These are phyloP conservation scores for Aspergillus indologenus DNA, from an alignment of 495 filamentous ascomycete species.

Conservation along the genomic window DNA sequence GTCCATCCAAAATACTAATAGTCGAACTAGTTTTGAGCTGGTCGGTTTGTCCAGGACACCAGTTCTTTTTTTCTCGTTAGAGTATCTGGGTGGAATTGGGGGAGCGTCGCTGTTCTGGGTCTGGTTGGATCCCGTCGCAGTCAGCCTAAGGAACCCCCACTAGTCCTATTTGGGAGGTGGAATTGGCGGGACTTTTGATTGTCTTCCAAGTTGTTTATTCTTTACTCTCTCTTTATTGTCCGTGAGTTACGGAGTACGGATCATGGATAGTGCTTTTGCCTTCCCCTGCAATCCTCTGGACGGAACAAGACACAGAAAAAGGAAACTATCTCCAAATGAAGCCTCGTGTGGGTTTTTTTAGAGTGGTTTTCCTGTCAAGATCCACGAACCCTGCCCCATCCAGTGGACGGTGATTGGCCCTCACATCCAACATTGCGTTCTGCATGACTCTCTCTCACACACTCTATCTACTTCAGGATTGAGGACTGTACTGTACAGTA, in stretches of 20 bases:
- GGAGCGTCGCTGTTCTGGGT: neutral
- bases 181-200: too few relatives aligned
- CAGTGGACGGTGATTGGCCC: neutral
- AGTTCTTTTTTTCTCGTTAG: too few relatives aligned
- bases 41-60: too few relatives aligned
- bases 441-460: neutral
- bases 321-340: neutral
- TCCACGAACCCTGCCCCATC: neutral
- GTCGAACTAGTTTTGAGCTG: neutral
- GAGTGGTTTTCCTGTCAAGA: neutral
- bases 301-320: neutral
- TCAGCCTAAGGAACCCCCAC: neutral
- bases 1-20: constrained; percentile 11
- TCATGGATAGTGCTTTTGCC: too few relatives aligned
- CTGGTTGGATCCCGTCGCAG: neutral
- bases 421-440: neutral
- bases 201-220: too few relatives aligned
- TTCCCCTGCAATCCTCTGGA: too few relatives aligned
- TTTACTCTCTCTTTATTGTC: neutral
- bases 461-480: too few relatives aligned
- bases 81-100: neutral
- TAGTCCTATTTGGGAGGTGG: neutral
- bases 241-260: too few relatives aligned
- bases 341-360: neutral
- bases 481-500: too few relatives aligned